Evolutionary conservation across 768 basidiomycete species (phyloP), one percentile per base, ranked within the genome.

Genomic region (Lactifluus volemus): DNA sequence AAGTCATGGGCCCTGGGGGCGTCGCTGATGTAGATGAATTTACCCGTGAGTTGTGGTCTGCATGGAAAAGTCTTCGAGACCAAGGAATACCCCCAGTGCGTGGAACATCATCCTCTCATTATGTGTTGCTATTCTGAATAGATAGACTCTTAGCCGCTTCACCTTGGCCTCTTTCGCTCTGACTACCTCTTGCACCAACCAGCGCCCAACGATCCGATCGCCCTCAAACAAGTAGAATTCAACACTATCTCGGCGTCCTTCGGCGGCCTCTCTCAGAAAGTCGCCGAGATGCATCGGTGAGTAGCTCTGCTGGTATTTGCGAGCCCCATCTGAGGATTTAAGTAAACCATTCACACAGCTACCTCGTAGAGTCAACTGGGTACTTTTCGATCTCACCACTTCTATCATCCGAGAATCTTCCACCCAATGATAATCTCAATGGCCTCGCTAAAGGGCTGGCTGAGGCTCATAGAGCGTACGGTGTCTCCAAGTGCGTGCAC

Each of bases 161-260:
- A 97, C 62, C 81, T 98, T 6, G 94, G 95, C 19, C 74, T 99
- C 19, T 97, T 96, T 74, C 81, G 96, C 57, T 97, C 94, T 10
- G 96, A 99, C 75, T 99, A 98, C 73, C 77, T 98, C 34, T 74
- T 98, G 21, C 92, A 99, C 66, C 72, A 77, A 8, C 77, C 77
- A 2, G 65, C 67, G 0, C 61, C 66, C 4, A 69, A 68, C 34
- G 70, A 74, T 32, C 69, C 76, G 3, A 68, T 77, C 14, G 72
- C 75, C 6, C 73, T 99, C 64, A 96, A 94, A 71, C 96, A 99
- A 73, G 96, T 98, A 45, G 96, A 99, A 71, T 97, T 98, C 75
- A 99, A 99, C 70, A 97, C 96, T 9, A 95, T 98, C 64, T 92
- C 94, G 2, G 83, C 86, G 0, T 94, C 93, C 0, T 96, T 98